These are phyloP conservation scores for Xylaria hypoxylon DNA, from an alignment of 2,329 filamentous ascomycete species.

Conservation along the genomic window DNA sequence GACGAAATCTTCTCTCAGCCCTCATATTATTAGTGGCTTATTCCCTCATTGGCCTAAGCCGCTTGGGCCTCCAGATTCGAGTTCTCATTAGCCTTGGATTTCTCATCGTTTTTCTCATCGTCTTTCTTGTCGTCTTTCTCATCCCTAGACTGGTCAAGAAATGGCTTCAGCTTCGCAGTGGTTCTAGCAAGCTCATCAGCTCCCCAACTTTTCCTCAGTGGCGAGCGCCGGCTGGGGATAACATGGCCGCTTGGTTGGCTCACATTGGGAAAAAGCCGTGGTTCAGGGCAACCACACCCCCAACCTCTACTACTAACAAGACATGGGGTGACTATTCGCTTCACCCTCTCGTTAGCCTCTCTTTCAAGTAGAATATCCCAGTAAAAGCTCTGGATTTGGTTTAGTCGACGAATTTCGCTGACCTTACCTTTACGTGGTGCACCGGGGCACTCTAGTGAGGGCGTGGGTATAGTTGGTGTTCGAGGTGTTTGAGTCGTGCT, in stretches of 20 bases:
- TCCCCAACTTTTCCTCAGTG: constrained; percentile 32
- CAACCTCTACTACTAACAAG: too few relatives aligned
- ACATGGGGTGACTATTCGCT: too few relatives aligned
- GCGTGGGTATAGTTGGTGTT: constrained; percentile 1
- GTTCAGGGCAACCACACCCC: too few relatives aligned
- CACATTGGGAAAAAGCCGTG: background rate
- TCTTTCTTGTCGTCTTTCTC: background rate
- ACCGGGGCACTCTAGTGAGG: constrained; percentile 13
- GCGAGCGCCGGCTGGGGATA: constrained; percentile 14
- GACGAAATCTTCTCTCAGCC: background rate
- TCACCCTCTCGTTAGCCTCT: background rate
- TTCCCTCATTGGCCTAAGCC: background rate
- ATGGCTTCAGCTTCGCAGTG: background rate
- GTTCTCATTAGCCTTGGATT: too few relatives aligned
- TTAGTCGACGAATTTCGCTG: background rate
- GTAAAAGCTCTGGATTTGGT: background rate
- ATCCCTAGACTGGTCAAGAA: background rate
- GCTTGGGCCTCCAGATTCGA: background rate
- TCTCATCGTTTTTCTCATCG: background rate
- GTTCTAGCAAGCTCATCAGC: constrained; percentile 27
- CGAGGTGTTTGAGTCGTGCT: background rate
- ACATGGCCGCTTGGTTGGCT: background rate
- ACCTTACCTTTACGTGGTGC: constrained; percentile 15
- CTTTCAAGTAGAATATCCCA: constrained; percentile 24
- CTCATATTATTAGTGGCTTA: background rate